phyloP scores from a whole-genome alignment of 176 grass and related monocot species.

The Alloteropsis semialata region DNA sequence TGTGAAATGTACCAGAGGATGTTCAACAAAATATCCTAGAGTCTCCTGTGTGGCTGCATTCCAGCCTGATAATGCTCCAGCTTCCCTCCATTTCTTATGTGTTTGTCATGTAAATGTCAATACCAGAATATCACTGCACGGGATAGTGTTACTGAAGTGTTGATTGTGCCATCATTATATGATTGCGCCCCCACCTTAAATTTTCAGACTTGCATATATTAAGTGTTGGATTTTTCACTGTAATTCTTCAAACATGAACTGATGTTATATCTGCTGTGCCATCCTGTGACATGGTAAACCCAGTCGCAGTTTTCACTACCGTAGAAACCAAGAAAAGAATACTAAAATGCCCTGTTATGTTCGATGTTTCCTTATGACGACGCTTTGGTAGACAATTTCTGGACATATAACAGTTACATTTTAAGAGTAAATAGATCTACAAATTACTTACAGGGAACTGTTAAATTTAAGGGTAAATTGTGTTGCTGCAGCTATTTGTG shows the following conservation, averaged over 20 bases:
- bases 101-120: conserved; percentile 57
- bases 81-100: conserved; percentile 6
- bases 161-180: neutral
- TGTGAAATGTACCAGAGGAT: conserved; percentile 22
- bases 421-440: neutral
- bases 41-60: conserved; percentile 23
- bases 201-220: neutral
- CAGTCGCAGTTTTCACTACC: too few relatives aligned
- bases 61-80: conserved; percentile 33
- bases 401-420: neutral
- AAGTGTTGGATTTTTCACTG: neutral
- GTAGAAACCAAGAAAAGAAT: too few relatives aligned
- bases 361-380: neutral
- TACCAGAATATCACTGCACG: conserved; percentile 44
- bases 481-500: neutral
- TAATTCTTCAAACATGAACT: neutral
- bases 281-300: neutral
- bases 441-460: neutral
- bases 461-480: neutral
- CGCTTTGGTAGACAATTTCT: neutral
- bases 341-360: neutral
- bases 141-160: conserved; percentile 10
- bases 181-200: neutral
- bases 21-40: conserved; percentile 15
- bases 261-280: neutral